phyloP scores from a whole-genome alignment of 2,329 filamentous ascomycete species.

The Byssochlamys sp. region DNA sequence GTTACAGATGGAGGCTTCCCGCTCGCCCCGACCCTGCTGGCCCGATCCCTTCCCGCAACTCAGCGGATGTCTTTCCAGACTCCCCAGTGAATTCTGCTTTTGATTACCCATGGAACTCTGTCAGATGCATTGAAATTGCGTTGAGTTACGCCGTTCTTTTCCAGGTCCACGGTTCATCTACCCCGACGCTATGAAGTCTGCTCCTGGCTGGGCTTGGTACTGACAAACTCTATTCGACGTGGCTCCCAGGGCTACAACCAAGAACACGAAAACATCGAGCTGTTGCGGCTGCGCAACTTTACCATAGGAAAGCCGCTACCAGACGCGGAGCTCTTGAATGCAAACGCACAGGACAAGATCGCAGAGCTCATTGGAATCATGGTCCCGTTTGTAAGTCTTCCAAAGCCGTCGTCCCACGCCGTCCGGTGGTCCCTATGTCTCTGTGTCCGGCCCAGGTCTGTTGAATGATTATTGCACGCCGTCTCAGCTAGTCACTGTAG shows the following conservation, averaged over 20 bases:
- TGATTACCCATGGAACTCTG: neutral
- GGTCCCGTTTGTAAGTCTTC: slow-evolving; percentile 65
- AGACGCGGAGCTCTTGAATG: slow-evolving; percentile 55
- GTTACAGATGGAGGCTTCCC: neutral
- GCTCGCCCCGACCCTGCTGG: slow-evolving; percentile 1
- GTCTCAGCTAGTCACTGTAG: slow-evolving; percentile 1
- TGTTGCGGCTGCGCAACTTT: slow-evolving; percentile 72
- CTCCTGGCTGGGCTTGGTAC: slow-evolving; percentile 4
- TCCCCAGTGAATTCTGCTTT: neutral
- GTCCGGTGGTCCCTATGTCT: slow-evolving; percentile 13
- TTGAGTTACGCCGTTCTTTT: slow-evolving; percentile 22
- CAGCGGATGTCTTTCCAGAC: neutral
- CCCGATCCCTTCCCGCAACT: neutral
- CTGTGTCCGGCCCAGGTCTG: slow-evolving; percentile 1
- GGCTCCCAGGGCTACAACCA: slow-evolving; percentile 57
- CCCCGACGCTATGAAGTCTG: slow-evolving; percentile 9
- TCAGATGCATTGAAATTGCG: slow-evolving; percentile 6
- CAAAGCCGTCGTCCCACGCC: slow-evolving; percentile 10
- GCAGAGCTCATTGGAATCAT: slow-evolving; percentile 56
- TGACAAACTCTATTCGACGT: slow-evolving; percentile 10
- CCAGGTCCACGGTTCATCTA: slow-evolving; percentile 31
- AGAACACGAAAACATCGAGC: slow-evolving; percentile 67
- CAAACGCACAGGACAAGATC: slow-evolving; percentile 56
- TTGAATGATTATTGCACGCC: neutral
- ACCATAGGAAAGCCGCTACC: slow-evolving; percentile 59